These are phyloP conservation scores for Kwoniella dendrophila DNA, from an alignment of 768 basidiomycete species.

Conservation along the genomic window DNA sequence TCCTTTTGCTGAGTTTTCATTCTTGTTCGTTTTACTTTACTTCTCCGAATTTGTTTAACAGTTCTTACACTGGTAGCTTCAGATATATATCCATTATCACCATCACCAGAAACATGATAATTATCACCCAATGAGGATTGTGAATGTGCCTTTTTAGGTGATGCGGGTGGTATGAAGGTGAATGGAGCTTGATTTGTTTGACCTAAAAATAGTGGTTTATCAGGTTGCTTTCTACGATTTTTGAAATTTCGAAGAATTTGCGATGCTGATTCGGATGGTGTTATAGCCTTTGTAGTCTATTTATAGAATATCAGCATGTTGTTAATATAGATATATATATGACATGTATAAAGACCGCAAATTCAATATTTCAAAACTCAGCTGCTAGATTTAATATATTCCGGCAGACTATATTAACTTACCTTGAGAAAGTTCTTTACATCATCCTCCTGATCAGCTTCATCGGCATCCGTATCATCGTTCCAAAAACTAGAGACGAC, in stretches of 20 bases:
- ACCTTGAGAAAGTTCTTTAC: background rate
- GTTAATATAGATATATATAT: too few relatives aligned
- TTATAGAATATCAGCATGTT: background rate
- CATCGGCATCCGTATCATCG: constrained; percentile 15
- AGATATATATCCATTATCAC: constrained; percentile 24
- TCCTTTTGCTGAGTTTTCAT: too few relatives aligned
- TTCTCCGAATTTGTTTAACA: constrained; percentile 11
- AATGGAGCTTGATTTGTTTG: constrained; percentile 37
- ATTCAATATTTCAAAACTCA: too few relatives aligned
- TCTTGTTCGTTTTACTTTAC: constrained; percentile 2
- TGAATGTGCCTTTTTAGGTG: constrained; percentile 8
- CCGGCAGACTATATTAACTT: too few relatives aligned
- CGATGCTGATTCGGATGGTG: constrained; percentile 13
- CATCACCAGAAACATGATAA: background rate
- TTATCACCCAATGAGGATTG: constrained; percentile 17
- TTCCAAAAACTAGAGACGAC: constrained; percentile 15
- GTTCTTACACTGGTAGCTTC: constrained; percentile 22
- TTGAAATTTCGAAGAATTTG: background rate
- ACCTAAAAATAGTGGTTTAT: constrained; percentile 25
- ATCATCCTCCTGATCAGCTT: constrained; percentile 17
- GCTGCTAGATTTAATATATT: too few relatives aligned
- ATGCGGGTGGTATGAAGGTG: constrained; percentile 27
- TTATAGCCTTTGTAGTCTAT: constrained; percentile 13
- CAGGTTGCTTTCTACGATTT: background rate
- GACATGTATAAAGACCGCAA: too few relatives aligned